These are phyloP conservation scores for Phytopythium montanum DNA, from an alignment of 352 stramenopile species.

Conservation along the genomic window DNA sequence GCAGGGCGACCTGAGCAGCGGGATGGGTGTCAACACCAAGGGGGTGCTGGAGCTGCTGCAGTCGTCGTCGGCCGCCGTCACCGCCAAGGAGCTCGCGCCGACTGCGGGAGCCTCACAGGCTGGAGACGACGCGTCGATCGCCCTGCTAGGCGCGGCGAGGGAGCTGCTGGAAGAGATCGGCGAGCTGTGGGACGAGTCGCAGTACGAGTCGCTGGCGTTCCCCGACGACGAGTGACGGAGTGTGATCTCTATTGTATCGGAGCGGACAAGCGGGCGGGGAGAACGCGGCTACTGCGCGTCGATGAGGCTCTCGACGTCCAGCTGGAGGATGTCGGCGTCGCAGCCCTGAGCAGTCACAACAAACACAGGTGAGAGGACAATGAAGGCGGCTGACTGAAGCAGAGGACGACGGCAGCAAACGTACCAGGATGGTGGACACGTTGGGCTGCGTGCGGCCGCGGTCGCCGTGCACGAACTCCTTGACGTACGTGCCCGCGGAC, in stretches of 20 bases:
- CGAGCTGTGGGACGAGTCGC: slow-evolving; percentile 77
- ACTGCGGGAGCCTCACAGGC: slow-evolving; percentile 3
- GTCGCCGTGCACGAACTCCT: slow-evolving; percentile 99
- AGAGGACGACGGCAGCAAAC: slow-evolving; percentile 3
- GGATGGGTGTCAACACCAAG: slow-evolving; percentile 64
- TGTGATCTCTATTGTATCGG: slow-evolving; percentile 14
- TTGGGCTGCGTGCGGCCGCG: slow-evolving; percentile 96
- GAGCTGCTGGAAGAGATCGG: slow-evolving; percentile 61
- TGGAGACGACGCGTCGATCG: background rate
- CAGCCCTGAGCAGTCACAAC: slow-evolving; percentile 39
- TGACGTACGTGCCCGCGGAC: slow-evolving; percentile 97
- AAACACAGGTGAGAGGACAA: background rate
- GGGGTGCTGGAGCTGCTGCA: slow-evolving; percentile 60
- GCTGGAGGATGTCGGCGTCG: slow-evolving; percentile 95
- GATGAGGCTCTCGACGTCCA: slow-evolving; percentile 94
- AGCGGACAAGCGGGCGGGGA: background rate
- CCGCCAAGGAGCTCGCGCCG: slow-evolving; percentile 25
- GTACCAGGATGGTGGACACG: slow-evolving; percentile 87
- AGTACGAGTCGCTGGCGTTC: slow-evolving; percentile 77
- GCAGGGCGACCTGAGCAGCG: slow-evolving; percentile 39
- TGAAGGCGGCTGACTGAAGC: background rate
- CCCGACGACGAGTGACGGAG: slow-evolving; percentile 15
- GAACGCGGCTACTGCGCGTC: slow-evolving; percentile 35
- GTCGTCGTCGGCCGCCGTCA: slow-evolving; percentile 39
- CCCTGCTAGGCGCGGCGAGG: slow-evolving; percentile 19